Percentiles rank a stretch among this genome's conserved stretches.
Conservation (phyloP, 31 red algal genomes). For the Odonthalia washingtoniensis region DNA sequence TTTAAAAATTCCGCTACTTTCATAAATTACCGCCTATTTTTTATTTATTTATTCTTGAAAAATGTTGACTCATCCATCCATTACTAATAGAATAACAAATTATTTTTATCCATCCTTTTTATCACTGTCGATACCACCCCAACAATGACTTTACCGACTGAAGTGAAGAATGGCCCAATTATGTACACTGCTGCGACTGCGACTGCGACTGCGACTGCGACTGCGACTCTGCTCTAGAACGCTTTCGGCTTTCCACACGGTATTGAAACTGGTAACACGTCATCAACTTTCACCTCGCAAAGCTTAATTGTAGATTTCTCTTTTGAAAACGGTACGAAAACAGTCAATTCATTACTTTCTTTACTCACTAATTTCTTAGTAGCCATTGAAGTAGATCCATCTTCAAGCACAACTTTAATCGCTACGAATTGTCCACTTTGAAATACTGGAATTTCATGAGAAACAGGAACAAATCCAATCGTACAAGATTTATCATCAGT, state of each 20-base stretch:
- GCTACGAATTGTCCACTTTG: neutral
- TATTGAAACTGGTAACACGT: constrained; percentile 19
- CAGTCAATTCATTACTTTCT: neutral
- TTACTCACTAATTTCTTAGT: neutral
- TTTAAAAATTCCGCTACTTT: too few relatives aligned
- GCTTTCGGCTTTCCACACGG: constrained; percentile 51
- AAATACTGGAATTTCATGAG: neutral
- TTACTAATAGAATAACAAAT: too few relatives aligned
- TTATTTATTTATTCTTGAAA: too few relatives aligned
- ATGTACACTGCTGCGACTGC: too few relatives aligned
- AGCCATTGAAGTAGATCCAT: neutral
- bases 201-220: too few relatives aligned
- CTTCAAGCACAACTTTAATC: neutral
- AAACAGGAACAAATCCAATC: neutral
- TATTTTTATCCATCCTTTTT: too few relatives aligned
- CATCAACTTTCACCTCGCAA: neutral
- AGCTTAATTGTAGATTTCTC: constrained; percentile 8
- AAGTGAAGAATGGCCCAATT: too few relatives aligned
- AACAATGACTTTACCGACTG: too few relatives aligned
- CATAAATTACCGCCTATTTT: too few relatives aligned
- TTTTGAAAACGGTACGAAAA: neutral
- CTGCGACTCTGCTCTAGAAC: too few relatives aligned
- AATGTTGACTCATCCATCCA: too few relatives aligned
- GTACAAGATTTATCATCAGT: neutral
- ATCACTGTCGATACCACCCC: too few relatives aligned